Evolutionary conservation across 2,329 filamentous ascomycete genomes (phyloP).

Genomic region (Pseudocercospora crystallina): DNA sequence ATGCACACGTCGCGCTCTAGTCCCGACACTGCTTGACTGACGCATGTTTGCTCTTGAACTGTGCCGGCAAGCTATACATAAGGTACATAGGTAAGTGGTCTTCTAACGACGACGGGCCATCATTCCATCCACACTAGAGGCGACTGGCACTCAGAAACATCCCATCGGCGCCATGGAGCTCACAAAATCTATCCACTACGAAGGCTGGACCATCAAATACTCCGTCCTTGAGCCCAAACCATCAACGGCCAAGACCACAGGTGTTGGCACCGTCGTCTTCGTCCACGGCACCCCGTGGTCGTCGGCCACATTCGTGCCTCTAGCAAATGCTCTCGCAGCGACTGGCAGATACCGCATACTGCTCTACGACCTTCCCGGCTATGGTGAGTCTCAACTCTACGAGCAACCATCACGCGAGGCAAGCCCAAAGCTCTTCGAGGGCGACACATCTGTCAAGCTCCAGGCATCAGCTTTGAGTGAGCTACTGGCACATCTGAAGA

Average conservation of each 20-base stretch:
- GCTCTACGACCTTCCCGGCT: slow-evolving; percentile 50
- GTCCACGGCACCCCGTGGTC: slow-evolving; percentile 53
- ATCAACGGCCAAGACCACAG: slow-evolving; percentile 33
- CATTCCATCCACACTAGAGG: no score
- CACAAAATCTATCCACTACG: slow-evolving; percentile 8
- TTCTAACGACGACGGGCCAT: no score
- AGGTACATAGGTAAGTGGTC: no score
- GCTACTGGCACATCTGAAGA: slow-evolving; percentile 39
- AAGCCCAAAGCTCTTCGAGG: slow-evolving; percentile 18
- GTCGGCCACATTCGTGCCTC: slow-evolving; percentile 41
- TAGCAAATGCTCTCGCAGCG: slow-evolving; percentile 38
- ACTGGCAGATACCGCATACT: slow-evolving; percentile 39
- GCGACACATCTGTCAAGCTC: slow-evolving; percentile 39
- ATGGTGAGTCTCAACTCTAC: slow-evolving; percentile 39
- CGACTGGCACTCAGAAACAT: no score
- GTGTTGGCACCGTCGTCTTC: slow-evolving; percentile 39
- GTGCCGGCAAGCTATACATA: neutral
- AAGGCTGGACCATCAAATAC: slow-evolving; percentile 23
- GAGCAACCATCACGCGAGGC: slow-evolving; percentile 22
- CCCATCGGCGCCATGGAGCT: slow-evolving; percentile 9
- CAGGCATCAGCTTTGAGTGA: slow-evolving; percentile 43
- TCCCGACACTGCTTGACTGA: no score
- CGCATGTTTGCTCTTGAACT: no score
- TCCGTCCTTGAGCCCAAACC: slow-evolving; percentile 24
- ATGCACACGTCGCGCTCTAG: no score